Percentiles rank a stretch among this genome's conserved stretches.
Conservation (phyloP, 2,329 filamentous ascomycete genomes). For the Knoxdaviesia proteae region DNA sequence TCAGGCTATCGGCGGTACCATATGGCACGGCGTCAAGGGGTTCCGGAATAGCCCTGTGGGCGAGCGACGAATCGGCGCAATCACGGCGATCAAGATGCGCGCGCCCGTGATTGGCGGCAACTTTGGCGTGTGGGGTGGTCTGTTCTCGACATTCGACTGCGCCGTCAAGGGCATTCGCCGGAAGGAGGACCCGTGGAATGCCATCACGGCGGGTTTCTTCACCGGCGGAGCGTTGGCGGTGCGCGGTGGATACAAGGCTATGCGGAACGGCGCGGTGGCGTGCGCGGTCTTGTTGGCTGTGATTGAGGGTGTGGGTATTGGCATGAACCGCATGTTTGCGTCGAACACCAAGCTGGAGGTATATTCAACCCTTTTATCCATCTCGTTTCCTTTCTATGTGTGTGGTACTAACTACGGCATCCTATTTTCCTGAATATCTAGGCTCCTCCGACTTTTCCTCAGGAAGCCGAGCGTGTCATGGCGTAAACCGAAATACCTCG, state of each 20-base stretch:
- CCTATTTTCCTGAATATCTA: slow-evolving; percentile 4
- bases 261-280: slow-evolving; percentile 87
- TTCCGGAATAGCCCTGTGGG: slow-evolving; percentile 79
- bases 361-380: slow-evolving; percentile 7
- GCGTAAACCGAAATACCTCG: slow-evolving; percentile 8
- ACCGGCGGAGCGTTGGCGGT: slow-evolving; percentile 84
- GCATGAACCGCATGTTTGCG: slow-evolving; percentile 84
- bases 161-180: slow-evolving; percentile 81
- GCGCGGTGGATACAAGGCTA: slow-evolving; percentile 76
- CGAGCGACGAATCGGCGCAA: slow-evolving; percentile 82
- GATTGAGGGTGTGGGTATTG: slow-evolving; percentile 94
- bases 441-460: slow-evolving; percentile 12
- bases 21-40: slow-evolving; percentile 96
- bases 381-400: neutral
- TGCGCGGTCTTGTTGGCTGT: slow-evolving; percentile 87
- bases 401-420: neutral
- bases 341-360: slow-evolving; percentile 71
- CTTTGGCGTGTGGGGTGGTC: slow-evolving; percentile 92
- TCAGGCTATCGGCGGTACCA: slow-evolving; percentile 55
- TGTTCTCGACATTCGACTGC: slow-evolving; percentile 94
- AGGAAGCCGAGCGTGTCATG: slow-evolving; percentile 11
- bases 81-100: slow-evolving; percentile 94
- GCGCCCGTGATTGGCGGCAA: slow-evolving; percentile 92
- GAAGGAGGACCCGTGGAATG: slow-evolving; percentile 97
- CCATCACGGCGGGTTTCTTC: slow-evolving; percentile 93